A percentile compares a stretch with the other conserved stretches of the same genome.
These are phyloP conservation scores for Fusarium longipes DNA, from an alignment of 2,329 filamentous ascomycete genomes.

Conservation along the genomic window DNA sequence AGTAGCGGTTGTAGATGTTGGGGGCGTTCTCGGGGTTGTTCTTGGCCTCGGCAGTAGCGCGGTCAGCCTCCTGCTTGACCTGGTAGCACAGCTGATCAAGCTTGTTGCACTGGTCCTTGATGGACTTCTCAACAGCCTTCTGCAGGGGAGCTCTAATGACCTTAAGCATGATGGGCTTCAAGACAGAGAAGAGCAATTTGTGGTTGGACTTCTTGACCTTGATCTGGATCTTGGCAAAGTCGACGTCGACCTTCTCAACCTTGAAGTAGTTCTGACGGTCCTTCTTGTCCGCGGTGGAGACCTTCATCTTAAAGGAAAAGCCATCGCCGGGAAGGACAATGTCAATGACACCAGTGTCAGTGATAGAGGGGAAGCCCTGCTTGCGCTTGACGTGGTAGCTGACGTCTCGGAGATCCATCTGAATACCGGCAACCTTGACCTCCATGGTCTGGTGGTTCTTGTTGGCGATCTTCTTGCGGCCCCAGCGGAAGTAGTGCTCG, in stretches of 20 bases:
- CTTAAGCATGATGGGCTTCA: slow-evolving; percentile 89
- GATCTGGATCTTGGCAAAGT: slow-evolving; percentile 83
- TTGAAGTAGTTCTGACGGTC: slow-evolving; percentile 92
- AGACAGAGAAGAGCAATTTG: slow-evolving; percentile 86
- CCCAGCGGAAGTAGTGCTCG: slow-evolving; percentile 96
- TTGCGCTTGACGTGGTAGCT: slow-evolving; percentile 97
- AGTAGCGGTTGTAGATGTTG: slow-evolving; percentile 90
- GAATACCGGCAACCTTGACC: slow-evolving; percentile 87
- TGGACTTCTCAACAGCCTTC: slow-evolving; percentile 88
- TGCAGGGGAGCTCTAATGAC: slow-evolving; percentile 85
- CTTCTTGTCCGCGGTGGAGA: slow-evolving; percentile 80
- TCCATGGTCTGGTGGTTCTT: slow-evolving; percentile 85
- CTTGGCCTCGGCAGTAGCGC: slow-evolving; percentile 68
- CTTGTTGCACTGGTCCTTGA: slow-evolving; percentile 83
- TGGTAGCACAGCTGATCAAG: slow-evolving; percentile 78
- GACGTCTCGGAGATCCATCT: slow-evolving; percentile 91
- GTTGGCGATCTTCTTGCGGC: slow-evolving; percentile 85
- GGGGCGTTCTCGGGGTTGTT: slow-evolving; percentile 75
- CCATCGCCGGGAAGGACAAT: slow-evolving; percentile 88
- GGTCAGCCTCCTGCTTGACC: slow-evolving; percentile 85
- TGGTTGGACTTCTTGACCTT: slow-evolving; percentile 95
- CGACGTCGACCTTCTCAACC: slow-evolving; percentile 87
- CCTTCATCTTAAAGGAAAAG: slow-evolving; percentile 90
- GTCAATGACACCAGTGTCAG: slow-evolving; percentile 88
- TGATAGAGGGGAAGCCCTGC: slow-evolving; percentile 88